phyloP scores from a whole-genome alignment of 1,139 yeast genomes.

The Meyerozyma elateridarum region DNA sequence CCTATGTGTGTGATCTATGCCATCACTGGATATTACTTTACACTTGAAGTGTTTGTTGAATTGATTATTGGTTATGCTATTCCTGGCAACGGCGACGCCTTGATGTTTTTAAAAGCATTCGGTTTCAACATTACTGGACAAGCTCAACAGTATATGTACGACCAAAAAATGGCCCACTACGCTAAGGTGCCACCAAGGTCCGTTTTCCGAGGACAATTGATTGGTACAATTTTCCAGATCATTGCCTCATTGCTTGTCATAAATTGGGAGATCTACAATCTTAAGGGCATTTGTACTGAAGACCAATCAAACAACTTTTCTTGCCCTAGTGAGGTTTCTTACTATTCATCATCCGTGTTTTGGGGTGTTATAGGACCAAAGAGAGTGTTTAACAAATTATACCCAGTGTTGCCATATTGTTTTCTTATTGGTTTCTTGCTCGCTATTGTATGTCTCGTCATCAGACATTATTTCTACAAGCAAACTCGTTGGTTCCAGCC shows the following conservation, averaged over 20 bases:
- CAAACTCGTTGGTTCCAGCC: slow-evolving; percentile 39
- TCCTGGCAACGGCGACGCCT: slow-evolving; percentile 12
- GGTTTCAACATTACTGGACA: slow-evolving; percentile 13
- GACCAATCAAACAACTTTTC: slow-evolving; percentile 13
- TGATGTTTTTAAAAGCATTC: slow-evolving; percentile 12
- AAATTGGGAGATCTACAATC: slow-evolving; percentile 11
- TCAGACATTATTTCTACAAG: slow-evolving; percentile 25
- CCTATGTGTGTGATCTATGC: slow-evolving; percentile 4
- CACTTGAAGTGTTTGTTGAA: slow-evolving; percentile 12
- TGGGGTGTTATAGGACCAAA: slow-evolving; percentile 17
- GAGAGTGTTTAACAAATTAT: slow-evolving; percentile 41
- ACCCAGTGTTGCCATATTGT: slow-evolving; percentile 46
- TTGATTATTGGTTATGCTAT: slow-evolving; percentile 11
- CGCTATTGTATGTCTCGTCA: slow-evolving; percentile 41
- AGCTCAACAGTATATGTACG: slow-evolving; percentile 7
- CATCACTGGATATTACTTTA: slow-evolving; percentile 6
- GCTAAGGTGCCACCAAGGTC: slow-evolving; percentile 14
- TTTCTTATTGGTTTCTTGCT: slow-evolving; percentile 50
- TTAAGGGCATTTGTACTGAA: slow-evolving; percentile 14
- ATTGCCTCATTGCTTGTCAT: slow-evolving; percentile 8
- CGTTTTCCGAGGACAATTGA: slow-evolving; percentile 14
- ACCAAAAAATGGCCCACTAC: slow-evolving; percentile 16
- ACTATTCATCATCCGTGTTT: slow-evolving; percentile 15
- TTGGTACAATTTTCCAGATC: slow-evolving; percentile 14
- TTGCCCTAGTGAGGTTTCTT: slow-evolving; percentile 14